Evolutionary conservation across 2,329 filamentous ascomycete species (phyloP).

Genomic region (Colletotrichum orbiculare): DNA sequence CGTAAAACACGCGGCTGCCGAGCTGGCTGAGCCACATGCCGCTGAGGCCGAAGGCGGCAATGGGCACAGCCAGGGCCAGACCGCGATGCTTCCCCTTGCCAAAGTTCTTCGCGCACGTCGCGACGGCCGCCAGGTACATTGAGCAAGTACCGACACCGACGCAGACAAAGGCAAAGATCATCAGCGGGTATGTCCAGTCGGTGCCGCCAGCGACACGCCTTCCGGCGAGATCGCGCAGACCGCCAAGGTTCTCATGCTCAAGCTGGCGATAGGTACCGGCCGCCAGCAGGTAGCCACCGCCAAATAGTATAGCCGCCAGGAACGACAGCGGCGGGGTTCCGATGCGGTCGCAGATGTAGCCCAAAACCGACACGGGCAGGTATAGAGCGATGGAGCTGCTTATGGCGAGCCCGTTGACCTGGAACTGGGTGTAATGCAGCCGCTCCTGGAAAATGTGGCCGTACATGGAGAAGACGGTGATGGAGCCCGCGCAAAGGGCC

Average conservation of each 20-base stretch:
- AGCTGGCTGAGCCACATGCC: conserved; percentile 97
- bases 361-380: conserved; percentile 88
- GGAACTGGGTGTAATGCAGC: conserved; percentile 88
- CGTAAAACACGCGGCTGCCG: conserved; percentile 81
- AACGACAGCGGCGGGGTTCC: conserved; percentile 83
- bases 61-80: conserved; percentile 87
- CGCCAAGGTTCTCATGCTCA: conserved; percentile 54
- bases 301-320: conserved; percentile 79
- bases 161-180: conserved; percentile 86
- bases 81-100: conserved; percentile 88
- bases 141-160: conserved; percentile 86
- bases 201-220: conserved; percentile 51
- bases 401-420: conserved; percentile 91
- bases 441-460: conserved; percentile 88
- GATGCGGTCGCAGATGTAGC: conserved; percentile 90
- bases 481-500: conserved; percentile 85
- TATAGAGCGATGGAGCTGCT: conserved; percentile 90
- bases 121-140: conserved; percentile 93
- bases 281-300: conserved; percentile 83
- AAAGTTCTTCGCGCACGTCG: conserved; percentile 98
- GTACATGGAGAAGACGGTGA: conserved; percentile 94
- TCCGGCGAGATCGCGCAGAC: conserved; percentile 34
- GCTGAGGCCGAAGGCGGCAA: conserved; percentile 91
- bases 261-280: conserved; percentile 76
- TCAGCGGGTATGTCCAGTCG: conserved; percentile 79